Base-by-base conservation (phyloP, 1,284 basidiomycete genomes). In the Ceratobasidium sp. region DNA sequence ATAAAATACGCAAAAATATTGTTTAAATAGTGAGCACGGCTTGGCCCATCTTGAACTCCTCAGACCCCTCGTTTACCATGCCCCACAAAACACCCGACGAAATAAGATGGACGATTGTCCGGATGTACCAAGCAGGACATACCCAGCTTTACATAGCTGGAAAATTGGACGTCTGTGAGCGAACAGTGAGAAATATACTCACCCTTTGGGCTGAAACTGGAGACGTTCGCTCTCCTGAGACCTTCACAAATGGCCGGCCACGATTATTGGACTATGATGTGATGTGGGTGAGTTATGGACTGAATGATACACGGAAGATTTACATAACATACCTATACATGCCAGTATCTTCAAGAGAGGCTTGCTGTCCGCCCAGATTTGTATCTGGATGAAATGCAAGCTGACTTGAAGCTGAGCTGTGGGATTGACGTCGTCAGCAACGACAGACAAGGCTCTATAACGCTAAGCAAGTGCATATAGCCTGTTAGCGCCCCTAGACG, bases 261-360 rank as follows among this genome's bases (percentile, higher is more conserved):
- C 43, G 43, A 46, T 46, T 46, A 19, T 46, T 46, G 43, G 43
- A 46, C 43, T 46, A 46, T 46, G 43, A 46, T 46, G 43, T 46
- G 43, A 46, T 46, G 19, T 46, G 43, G 43, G 43, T 46, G 43
- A 46, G 43, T 46, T n/a, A n/a, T n/a, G n/a, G n/a, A n/a, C n/a
- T n/a, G n/a, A n/a, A n/a, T n/a, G n/a, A n/a, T n/a, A n/a, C n/a
- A n/a, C n/a, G n/a, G n/a, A n/a, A n/a, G n/a, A n/a, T n/a, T n/a
- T n/a, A n/a, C n/a, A n/a, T n/a, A n/a, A n/a, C n/a, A n/a, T n/a
- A n/a, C n/a, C n/a, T n/a, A n/a, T n/a, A n/a, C n/a, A n/a, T n/a
- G n/a, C n/a, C 29, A 75, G 76, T 75, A 58, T 64, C 27, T 76
- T 3, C 22, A 61, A 7, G 66, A 41, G 9, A 27, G 73, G 1